Evolutionary conservation across 2,329 filamentous ascomycete species (phyloP), one percentile per base, ranked within the genome.

Genomic region (Macrophomina phaseolina): DNA sequence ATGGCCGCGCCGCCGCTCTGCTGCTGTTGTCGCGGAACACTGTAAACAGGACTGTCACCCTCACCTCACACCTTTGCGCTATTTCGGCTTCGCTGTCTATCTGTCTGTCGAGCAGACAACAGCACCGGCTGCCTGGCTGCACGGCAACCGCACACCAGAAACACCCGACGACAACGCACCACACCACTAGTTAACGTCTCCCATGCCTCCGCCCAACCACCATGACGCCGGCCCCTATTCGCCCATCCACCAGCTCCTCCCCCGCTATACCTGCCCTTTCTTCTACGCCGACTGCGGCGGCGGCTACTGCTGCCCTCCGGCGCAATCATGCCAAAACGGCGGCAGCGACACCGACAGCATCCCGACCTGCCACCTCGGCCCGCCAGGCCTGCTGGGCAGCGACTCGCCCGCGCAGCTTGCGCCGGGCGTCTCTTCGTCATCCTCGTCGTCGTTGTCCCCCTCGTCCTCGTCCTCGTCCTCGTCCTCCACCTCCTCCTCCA

Each of bases 251-350:
- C 1, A 5, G 0, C 48, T 51, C 48, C 23, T 18, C 32, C 51
- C 30, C 3, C 32, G 32, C 32, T 55, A 55, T 16, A 38, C 51
- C 16, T 55, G 51, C 32, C 30, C 16, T 32, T 5, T 55, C 51
- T 18, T 55, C 32, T 34, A 55, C 4, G 18, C n/a, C 14, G 51
- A 55, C 51, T 55, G 51, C 51, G 51, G 51, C 51, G 51, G 51
- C 32, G 51, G 51, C 51, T 55, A 55, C 51, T 55, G 51, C 51
- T 55, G 51, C 51, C 51, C 51, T 8, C 6, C 34, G 30, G 51
- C 30, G 14, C 32, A 23, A n/a, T 34, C 34, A 5, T 55, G 51
- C 32, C 34, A 36, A 16, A 16, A 18, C 28, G 30, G n/a, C 51
- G 30, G 18, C 48, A 12, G 8, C 48, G 36, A 12, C 36, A 51